These are phyloP conservation scores for Trifolium subterraneum DNA, from an alignment of 306 rosid genomes.

Conservation along the genomic window DNA sequence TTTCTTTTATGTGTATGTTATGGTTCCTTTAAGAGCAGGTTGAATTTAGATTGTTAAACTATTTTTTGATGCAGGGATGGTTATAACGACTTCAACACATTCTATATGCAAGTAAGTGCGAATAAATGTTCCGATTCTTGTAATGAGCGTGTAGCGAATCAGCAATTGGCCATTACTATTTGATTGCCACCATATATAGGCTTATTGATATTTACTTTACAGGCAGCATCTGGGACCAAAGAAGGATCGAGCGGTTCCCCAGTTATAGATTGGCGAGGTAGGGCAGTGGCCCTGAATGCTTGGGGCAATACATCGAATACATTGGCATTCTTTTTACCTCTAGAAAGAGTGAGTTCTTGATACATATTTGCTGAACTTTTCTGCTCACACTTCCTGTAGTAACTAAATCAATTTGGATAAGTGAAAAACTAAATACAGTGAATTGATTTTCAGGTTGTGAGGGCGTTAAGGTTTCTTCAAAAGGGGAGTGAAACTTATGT, in stretches of 20 bases:
- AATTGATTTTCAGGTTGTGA: conserved; percentile 71
- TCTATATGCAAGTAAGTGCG: conserved; percentile 94
- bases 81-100: conserved; percentile 95
- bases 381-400: conserved; percentile 29
- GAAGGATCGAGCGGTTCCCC: conserved; percentile 99
- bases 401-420: conserved; percentile 36
- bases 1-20: background rate
- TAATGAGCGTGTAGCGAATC: too few species aligned
- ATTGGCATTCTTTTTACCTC: conserved; percentile 84
- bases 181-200: too few species aligned
- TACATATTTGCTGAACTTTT: conserved; percentile 30
- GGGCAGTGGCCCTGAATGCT: conserved; percentile 95
- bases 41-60: conserved; percentile 11
- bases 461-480: conserved; percentile 85
- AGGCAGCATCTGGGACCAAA: conserved; percentile 99
- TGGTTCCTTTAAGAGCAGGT: conserved; percentile 5
- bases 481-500: conserved; percentile 60
- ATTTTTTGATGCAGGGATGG: conserved; percentile 82
- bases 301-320: conserved; percentile 79
- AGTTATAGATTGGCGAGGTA: conserved; percentile 92
- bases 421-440: conserved; percentile 29
- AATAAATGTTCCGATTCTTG: too few species aligned
- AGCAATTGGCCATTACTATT: too few species aligned
- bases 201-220: conserved; percentile 44
- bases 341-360: conserved; percentile 71